Evolutionary conservation across 2,329 filamentous ascomycete species (phyloP).

Genomic region (Cladophialophora chaetospira): DNA sequence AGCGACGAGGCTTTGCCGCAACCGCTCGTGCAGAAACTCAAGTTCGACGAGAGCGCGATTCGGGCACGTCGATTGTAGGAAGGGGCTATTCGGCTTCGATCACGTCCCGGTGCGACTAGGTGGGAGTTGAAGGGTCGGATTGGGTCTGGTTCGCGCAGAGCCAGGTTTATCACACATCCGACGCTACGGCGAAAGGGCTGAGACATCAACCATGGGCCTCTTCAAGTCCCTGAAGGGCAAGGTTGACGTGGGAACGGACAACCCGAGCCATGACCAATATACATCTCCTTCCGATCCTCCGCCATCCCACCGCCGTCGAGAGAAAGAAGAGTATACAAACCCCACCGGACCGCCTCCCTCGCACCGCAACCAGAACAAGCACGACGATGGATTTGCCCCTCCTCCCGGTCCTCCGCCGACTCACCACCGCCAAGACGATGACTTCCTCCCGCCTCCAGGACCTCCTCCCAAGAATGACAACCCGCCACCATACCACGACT

Average conservation of each 20-base stretch:
- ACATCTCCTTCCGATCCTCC: slow-evolving; percentile 31
- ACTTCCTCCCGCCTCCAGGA: slow-evolving; percentile 18
- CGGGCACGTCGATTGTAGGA: too few relatives aligned
- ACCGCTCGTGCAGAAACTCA: too few relatives aligned
- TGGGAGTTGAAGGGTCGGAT: too few relatives aligned
- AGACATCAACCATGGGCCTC: slow-evolving; percentile 25
- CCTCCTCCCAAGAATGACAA: slow-evolving; percentile 34
- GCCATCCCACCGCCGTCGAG: slow-evolving; percentile 23
- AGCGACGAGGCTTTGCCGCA: too few relatives aligned
- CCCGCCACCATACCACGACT: slow-evolving; percentile 64
- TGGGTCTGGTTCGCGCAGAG: too few relatives aligned
- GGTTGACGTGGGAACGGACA: slow-evolving; percentile 23
- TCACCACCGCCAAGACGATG: slow-evolving; percentile 5
- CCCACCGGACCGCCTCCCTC: slow-evolving; percentile 37
- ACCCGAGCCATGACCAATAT: slow-evolving; percentile 13
- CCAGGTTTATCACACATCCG: too few relatives aligned
- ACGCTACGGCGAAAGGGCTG: too few relatives aligned
- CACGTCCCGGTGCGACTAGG: too few relatives aligned
- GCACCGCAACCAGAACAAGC: slow-evolving; percentile 19
- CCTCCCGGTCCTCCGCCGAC: slow-evolving; percentile 19
- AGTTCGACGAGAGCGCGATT: too few relatives aligned
- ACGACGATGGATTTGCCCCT: slow-evolving; percentile 16
- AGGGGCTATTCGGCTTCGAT: too few relatives aligned
- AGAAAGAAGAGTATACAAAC: slow-evolving; percentile 6
- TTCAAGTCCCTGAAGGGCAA: slow-evolving; percentile 32